Percentiles rank a stretch among this genome's conserved stretches.
Conservation (phyloP, 345 rosid species). For the Ricinus communis region DNA sequence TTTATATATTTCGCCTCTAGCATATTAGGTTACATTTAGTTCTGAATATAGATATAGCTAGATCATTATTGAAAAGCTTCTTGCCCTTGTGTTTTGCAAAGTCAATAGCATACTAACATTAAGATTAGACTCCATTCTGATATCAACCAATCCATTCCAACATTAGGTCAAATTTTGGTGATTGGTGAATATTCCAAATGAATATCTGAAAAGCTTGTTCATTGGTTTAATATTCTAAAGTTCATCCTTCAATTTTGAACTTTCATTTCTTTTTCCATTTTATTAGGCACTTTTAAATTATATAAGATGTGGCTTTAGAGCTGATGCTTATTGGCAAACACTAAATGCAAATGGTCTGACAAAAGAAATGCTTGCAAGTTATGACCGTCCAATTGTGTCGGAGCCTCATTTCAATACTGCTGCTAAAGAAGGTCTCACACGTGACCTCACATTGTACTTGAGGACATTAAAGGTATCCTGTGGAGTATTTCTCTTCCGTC, state of each 20-base stretch:
- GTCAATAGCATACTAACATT: neutral
- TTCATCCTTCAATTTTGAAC: neutral
- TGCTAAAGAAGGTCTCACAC: conserved; percentile 38
- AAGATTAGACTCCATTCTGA: too few relatives aligned
- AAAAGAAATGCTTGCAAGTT: conserved; percentile 43
- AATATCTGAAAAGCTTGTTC: conserved; percentile 13
- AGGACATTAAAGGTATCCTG: conserved; percentile 40
- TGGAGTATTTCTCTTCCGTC: neutral
- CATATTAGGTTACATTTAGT: neutral
- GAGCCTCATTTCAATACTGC: conserved; percentile 40
- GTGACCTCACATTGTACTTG: conserved; percentile 43
- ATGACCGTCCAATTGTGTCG: conserved; percentile 45
- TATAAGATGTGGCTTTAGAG: conserved; percentile 32
- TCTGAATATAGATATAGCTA: neutral
- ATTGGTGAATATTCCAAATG: neutral
- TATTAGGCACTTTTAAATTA: conserved; percentile 42
- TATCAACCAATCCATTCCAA: neutral
- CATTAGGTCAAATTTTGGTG: neutral
- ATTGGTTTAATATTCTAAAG: neutral
- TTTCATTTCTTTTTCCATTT: conserved; percentile 5
- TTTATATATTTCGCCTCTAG: neutral
- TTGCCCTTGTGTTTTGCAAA: neutral
- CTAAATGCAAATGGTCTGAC: conserved; percentile 37
- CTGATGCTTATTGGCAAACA: conserved; percentile 44
- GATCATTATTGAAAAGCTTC: neutral